These are phyloP conservation scores for Cylindrodendrum hubeiense DNA, from an alignment of 2,329 filamentous ascomycete genomes.

Conservation along the genomic window DNA sequence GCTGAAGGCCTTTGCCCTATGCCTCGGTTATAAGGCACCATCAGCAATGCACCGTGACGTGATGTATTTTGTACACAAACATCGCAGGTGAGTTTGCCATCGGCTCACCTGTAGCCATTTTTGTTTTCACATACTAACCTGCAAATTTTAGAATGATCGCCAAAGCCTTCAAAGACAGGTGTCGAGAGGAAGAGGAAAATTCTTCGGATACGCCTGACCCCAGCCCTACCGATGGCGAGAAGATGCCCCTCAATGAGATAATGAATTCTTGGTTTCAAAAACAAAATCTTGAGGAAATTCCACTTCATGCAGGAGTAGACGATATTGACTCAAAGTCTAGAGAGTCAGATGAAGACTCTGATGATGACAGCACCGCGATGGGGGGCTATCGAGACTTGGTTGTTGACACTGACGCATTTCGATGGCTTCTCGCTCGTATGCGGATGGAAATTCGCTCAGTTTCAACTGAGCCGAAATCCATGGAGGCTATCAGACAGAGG, in stretches of 20 bases:
- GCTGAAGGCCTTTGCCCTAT: constrained; percentile 9
- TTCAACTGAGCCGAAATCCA: constrained; percentile 3
- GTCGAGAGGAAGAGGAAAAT: not conserved
- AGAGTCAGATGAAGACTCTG: too few relatives aligned
- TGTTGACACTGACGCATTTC: not conserved
- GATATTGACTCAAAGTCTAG: not conserved
- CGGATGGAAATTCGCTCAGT: constrained; percentile 1
- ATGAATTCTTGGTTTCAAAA: not conserved
- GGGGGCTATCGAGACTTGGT: constrained; percentile 3
- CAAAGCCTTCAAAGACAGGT: not conserved
- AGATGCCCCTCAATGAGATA: not conserved
- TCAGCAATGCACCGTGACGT: constrained; percentile 12
- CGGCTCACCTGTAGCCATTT: too few relatives aligned
- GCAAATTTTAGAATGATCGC: not conserved
- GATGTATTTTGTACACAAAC: constrained; percentile 7
- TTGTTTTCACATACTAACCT: not conserved
- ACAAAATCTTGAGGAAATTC: not conserved
- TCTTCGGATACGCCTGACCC: not conserved
- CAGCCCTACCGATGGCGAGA: not conserved
- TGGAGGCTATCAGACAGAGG: not conserved
- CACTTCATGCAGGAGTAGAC: not conserved
- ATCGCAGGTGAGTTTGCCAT: constrained; percentile 1
- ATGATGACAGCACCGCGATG: not conserved
- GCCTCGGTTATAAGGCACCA: not conserved
- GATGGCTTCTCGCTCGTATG: constrained; percentile 14